These are phyloP conservation scores for Lachancea nothofagi DNA, from an alignment of 805 yeast species.

Conservation along the genomic window DNA sequence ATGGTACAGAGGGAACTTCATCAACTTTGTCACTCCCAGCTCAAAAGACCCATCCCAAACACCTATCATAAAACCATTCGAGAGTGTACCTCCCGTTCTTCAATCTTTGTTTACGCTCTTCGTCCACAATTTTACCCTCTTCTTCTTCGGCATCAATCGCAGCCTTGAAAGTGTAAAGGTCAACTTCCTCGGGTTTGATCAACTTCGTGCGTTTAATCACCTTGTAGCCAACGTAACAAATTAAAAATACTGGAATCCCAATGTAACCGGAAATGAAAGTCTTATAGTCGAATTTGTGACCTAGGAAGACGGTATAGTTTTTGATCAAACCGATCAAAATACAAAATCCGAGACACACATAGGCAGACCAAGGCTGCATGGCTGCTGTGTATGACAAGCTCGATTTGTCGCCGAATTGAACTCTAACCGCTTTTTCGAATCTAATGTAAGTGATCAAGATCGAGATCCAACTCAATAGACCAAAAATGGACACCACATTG, in stretches of 20 bases:
- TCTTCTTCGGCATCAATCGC: slow-evolving; percentile 31
- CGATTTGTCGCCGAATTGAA: slow-evolving; percentile 58
- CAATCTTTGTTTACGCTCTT: slow-evolving; percentile 26
- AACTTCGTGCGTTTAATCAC: slow-evolving; percentile 45
- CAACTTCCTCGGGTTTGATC: slow-evolving; percentile 52
- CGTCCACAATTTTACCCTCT: slow-evolving; percentile 29
- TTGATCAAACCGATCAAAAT: slow-evolving; percentile 54
- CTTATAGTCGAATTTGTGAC: slow-evolving; percentile 53
- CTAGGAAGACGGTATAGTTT: slow-evolving; percentile 68
- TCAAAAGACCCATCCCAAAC: slow-evolving; percentile 46
- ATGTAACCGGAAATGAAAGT: slow-evolving; percentile 74
- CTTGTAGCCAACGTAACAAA: slow-evolving; percentile 56
- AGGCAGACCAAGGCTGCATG: slow-evolving; percentile 63
- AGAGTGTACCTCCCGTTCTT: slow-evolving; percentile 30
- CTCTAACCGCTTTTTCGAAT: slow-evolving; percentile 59
- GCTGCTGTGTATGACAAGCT: slow-evolving; percentile 58
- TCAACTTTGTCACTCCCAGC: too few species aligned
- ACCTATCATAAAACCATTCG: slow-evolving; percentile 45
- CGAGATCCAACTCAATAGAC: slow-evolving; percentile 69
- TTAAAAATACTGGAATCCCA: slow-evolving; percentile 53
- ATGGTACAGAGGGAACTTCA: too few species aligned
- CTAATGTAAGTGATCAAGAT: slow-evolving; percentile 62
- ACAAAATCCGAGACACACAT: slow-evolving; percentile 50
- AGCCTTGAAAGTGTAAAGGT: slow-evolving; percentile 42
- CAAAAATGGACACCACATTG: slow-evolving; percentile 70